Evolutionary conservation across 2,329 filamentous ascomycete species (phyloP).

Genomic region (Colletotrichum sp.): DNA sequence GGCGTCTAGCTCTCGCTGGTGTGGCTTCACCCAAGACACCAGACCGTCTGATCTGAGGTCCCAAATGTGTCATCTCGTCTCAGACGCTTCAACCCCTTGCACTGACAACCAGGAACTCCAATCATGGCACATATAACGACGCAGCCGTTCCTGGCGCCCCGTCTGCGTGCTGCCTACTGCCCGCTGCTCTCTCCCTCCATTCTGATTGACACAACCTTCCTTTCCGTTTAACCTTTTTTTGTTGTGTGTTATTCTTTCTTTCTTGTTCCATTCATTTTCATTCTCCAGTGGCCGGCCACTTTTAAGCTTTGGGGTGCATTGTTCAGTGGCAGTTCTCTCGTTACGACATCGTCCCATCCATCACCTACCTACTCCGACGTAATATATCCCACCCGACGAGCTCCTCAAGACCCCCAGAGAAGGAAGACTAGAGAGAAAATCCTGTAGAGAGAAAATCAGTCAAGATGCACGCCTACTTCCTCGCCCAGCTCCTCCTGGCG

Average conservation of each 20-base stretch:
- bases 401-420: neutral
- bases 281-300: slow-evolving; percentile 23
- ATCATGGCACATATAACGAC: slow-evolving; percentile 9
- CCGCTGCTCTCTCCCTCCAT: neutral
- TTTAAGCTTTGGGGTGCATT: neutral
- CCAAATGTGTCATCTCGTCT: slow-evolving; percentile 24
- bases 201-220: neutral
- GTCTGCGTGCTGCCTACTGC: neutral
- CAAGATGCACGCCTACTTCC: slow-evolving; percentile 10
- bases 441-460: neutral
- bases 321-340: neutral
- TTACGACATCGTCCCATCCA: neutral
- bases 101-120: neutral
- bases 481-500: slow-evolving; percentile 19
- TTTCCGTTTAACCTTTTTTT: neutral
- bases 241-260: neutral
- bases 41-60: slow-evolving; percentile 22
- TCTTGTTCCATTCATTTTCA: neutral
- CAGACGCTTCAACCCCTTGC: slow-evolving; percentile 11
- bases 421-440: neutral
- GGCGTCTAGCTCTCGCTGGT: neutral
- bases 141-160: neutral
- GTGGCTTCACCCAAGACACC: slow-evolving; percentile 15
- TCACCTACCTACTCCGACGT: neutral
- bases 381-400: neutral